Evolutionary conservation across 2,329 filamentous ascomycete genomes (phyloP), one percentile per base, ranked within the genome.

Genomic region (Lithohypha guttulata): DNA sequence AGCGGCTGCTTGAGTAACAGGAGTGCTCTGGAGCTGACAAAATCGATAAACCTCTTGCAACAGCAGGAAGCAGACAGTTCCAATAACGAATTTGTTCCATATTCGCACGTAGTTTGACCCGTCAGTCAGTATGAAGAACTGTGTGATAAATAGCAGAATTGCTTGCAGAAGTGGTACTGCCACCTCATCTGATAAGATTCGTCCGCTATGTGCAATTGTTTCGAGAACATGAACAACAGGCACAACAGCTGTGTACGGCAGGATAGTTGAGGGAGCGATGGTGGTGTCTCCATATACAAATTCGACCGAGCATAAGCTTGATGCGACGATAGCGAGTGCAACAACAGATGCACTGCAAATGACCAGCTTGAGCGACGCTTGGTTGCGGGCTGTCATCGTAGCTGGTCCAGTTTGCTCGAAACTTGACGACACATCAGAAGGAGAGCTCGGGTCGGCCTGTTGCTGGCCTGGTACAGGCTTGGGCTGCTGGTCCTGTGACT

Each of bases 21-120:
- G 21, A 15, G 11, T 20, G 40, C 21, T 34, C 28, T 30, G 20
- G 4, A 34, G 14, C 15, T 28, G 22, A 26, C 34, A 39, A 15
- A 15, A 27, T n/a, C 35, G 31, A 18, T 19, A 29, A 14, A 28
- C 23, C 34, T 48, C 44, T 20, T 49, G 46, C 11, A 47, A 42
- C 21, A 50, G 39, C 14, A 48, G 35, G 9, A 50, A 29, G 26
- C 42, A 44, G 3, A 48, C 41, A 11, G 33, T 33, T 3, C 42
- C 44, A 23, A 50, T 47, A 4, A 41, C 46, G 14, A 49, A 15
- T 26, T 50, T 50, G 22, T 48, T 47, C 48, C 48, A 50, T 10
- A 50, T 39, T 30, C 45, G 39, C 15, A 36, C 15, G 15, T 43
- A 41, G 17, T 38, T 42, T n/a, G n/a, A n/a, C n/a, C n/a, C n/a